phyloP scores from a whole-genome alignment of 257 asterid genomes.

The Solanum acaule region DNA sequence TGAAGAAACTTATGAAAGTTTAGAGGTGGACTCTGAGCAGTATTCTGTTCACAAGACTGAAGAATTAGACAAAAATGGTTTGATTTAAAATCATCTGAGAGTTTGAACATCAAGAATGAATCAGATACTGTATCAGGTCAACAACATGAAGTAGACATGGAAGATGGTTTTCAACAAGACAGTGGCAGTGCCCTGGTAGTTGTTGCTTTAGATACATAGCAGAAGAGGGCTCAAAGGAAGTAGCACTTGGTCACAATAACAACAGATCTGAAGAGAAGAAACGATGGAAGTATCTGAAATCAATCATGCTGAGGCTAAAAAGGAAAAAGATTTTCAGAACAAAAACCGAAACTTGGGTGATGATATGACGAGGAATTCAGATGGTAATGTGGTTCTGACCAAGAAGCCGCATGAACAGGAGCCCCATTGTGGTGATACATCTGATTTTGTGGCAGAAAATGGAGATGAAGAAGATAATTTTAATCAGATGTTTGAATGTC shows the following conservation, averaged over 20 bases:
- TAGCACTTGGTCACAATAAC: not conserved
- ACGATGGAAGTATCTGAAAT: not conserved
- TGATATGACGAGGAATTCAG: not conserved
- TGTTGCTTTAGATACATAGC: not conserved
- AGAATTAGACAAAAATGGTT: not conserved
- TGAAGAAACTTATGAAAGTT: conserved; percentile 6
- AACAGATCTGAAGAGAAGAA: not conserved
- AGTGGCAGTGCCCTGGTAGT: not conserved
- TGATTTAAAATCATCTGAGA: not conserved
- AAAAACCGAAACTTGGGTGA: not conserved
- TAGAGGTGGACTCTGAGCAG: conserved; percentile 3
- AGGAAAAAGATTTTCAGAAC: not conserved
- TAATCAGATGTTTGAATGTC: not conserved
- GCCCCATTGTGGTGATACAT: not conserved
- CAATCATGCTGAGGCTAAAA: not conserved
- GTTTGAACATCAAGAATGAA: not conserved
- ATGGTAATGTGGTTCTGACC: not conserved
- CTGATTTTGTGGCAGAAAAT: not conserved
- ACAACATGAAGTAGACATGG: not conserved
- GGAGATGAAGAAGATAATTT: not conserved
- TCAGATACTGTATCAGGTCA: not conserved
- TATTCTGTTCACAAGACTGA: conserved; percentile 14
- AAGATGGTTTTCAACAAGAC: not conserved
- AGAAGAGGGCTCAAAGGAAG: not conserved
- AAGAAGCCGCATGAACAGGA: not conserved